phyloP scores from a whole-genome alignment of 176 grass and related monocot species.

The Thinopyrum elongatum region DNA sequence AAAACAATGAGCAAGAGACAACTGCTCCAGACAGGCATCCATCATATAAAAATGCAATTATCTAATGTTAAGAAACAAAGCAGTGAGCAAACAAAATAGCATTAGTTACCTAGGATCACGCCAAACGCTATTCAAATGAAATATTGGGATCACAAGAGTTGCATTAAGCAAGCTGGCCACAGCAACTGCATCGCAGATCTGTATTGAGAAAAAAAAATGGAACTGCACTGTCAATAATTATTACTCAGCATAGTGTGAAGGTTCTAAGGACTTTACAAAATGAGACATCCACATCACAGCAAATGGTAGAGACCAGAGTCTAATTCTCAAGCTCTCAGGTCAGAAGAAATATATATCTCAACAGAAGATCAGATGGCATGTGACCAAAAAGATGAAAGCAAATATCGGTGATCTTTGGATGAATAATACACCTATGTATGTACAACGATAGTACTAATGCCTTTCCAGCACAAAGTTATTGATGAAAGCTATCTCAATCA shows the following conservation, averaged over 20 bases:
- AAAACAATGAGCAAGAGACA: background rate
- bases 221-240: constrained; percentile 22
- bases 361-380: background rate
- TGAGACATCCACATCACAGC: background rate
- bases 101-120: constrained; percentile 72
- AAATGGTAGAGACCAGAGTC: background rate
- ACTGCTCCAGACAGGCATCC: background rate
- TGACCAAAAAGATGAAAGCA: background rate
- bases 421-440: background rate
- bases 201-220: constrained; percentile 20
- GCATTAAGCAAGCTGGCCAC: constrained; percentile 88
- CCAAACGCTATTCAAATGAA: constrained; percentile 98
- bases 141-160: constrained; percentile 90
- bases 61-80: background rate
- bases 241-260: constrained; percentile 23
- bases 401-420: background rate
- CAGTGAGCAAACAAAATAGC: background rate
- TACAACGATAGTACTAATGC: background rate
- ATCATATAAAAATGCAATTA: constrained; percentile 2
- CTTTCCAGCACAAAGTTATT: constrained; percentile 4
- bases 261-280: constrained; percentile 29
- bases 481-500: background rate
- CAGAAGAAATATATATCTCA: constrained; percentile 21
- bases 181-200: constrained; percentile 97
- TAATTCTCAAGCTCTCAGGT: background rate